Evolutionary conservation across 352 stramenopile genomes (phyloP), one percentile per base, ranked within the genome.

Genomic region (Globisporangium emineosum): DNA sequence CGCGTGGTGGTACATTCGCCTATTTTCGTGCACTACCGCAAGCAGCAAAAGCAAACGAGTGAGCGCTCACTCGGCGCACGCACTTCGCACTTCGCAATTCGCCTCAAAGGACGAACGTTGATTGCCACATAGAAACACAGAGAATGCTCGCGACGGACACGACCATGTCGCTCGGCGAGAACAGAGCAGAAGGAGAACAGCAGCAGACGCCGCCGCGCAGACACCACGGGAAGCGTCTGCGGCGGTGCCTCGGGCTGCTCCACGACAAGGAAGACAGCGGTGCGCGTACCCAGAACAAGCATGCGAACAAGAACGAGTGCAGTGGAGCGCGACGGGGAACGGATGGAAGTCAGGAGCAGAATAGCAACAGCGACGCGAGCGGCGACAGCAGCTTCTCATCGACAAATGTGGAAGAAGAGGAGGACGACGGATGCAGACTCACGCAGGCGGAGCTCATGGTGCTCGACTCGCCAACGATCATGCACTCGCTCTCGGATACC

Each of bases 401-500:
- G 12, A 52, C 61, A 15, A 58, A 56, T 17, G 51, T 54, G 17
- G 51, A 42, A 4, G 51, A 57, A 2, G 61, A 67, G 15, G 61
- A 60, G 15, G 60, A 60, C 43, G 27, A 29, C 25, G 19, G 50
- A 66, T 35, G 60, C 69, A 56, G 15, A 27, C 51, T 51, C 50
- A 47, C 33, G 45, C 60, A 30, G 12, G 27, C 43, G 10, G 25
- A 21, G n/a, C 45, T 69, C 15, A 13, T 51, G 3, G 57, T 32
- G 5, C 56, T 69, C 19, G 53, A 70, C 21, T 51, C 50, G 4
- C 40, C 45, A 1, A 62, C 59, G 51, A 72, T 71, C 12, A 69
- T 73, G 57, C 68, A 76, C 54, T 82, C 72, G 51, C 76, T 73
- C 57, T 81, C 77, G 5, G 75, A 80, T 58, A 82, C 73, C 27